phyloP scores from a whole-genome alignment of 805 yeast genomes.

The Sungouiella thailandica region DNA sequence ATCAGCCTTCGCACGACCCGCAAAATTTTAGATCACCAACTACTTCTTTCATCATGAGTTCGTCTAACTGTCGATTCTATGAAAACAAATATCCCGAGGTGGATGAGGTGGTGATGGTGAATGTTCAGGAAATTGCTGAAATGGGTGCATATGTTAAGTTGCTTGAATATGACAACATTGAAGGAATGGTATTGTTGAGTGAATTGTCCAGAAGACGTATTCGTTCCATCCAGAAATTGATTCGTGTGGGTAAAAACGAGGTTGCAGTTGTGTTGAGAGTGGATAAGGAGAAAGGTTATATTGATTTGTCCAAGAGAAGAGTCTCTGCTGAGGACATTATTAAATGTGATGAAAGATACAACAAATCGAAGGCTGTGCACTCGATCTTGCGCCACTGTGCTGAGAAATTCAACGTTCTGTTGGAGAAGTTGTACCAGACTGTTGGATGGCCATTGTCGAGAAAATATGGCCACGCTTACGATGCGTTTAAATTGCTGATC shows the following conservation, averaged over 20 bases:
- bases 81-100: conserved; percentile 98
- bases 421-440: conserved; percentile 79
- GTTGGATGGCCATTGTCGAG: conserved; percentile 97
- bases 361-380: conserved; percentile 95
- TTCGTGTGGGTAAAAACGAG: conserved; percentile 97
- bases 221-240: conserved; percentile 93
- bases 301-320: conserved; percentile 95
- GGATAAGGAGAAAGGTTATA: conserved; percentile 97
- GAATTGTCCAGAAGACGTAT: conserved; percentile 98
- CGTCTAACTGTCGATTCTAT: conserved; percentile 90
- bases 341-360: conserved; percentile 96
- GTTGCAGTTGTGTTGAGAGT: conserved; percentile 97
- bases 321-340: conserved; percentile 96
- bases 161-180: conserved; percentile 95
- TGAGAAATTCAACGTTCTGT: conserved; percentile 84
- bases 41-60: conserved; percentile 49
- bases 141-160: conserved; percentile 99
- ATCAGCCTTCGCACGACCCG: conserved; percentile 1
- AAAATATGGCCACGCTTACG: conserved; percentile 95
- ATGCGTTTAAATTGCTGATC: conserved; percentile 93
- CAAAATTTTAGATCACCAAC: conserved; percentile 1
- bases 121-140: conserved; percentile 96
- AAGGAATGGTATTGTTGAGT: conserved; percentile 95
- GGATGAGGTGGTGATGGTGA: conserved; percentile 98
- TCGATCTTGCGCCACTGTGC: conserved; percentile 98